phyloP scores from a whole-genome alignment of 495 filamentous ascomycete species.

The Tricharina praecox region DNA sequence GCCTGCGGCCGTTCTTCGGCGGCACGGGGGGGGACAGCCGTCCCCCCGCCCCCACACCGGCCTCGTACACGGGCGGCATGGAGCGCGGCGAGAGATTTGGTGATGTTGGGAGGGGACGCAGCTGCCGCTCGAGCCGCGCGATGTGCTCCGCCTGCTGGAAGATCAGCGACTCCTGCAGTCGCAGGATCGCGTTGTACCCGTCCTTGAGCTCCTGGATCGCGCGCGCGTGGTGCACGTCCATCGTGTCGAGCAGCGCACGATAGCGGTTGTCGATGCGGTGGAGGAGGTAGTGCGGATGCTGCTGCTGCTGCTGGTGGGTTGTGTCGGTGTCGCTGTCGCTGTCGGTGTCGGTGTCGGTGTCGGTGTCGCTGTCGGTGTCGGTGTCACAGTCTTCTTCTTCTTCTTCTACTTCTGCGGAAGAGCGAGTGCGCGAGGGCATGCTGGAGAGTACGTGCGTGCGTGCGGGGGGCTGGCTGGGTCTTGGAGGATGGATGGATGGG shows the following conservation, averaged over 20 bases:
- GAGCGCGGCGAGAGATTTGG: too few relatives aligned
- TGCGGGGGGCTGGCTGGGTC: too few relatives aligned
- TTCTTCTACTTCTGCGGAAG: background rate
- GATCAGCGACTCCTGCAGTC: background rate
- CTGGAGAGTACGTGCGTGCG: too few relatives aligned
- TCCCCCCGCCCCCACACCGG: too few relatives aligned
- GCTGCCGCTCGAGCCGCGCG: too few relatives aligned
- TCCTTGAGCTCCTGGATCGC: background rate
- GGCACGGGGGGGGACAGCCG: too few relatives aligned
- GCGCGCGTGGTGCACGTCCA: background rate
- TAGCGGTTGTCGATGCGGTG: background rate
- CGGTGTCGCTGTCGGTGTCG: background rate
- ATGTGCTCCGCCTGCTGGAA: background rate
- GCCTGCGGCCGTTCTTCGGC: too few relatives aligned
- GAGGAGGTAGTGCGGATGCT: slow-evolving; percentile 1
- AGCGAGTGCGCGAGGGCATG: background rate
- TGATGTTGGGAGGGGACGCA: too few relatives aligned
- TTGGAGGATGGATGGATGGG: too few relatives aligned
- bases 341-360: background rate
- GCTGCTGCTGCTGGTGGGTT: too few relatives aligned
- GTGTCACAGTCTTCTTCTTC: background rate
- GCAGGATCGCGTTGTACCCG: background rate
- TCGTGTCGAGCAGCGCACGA: background rate
- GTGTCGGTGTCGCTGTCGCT: background rate
- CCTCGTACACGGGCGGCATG: too few relatives aligned